A percentile compares a stretch with the other conserved stretches of the same genome.
phyloP scores from a whole-genome alignment of 1,139 yeast genomes.

The Nakaseomyces nivariensis region DNA sequence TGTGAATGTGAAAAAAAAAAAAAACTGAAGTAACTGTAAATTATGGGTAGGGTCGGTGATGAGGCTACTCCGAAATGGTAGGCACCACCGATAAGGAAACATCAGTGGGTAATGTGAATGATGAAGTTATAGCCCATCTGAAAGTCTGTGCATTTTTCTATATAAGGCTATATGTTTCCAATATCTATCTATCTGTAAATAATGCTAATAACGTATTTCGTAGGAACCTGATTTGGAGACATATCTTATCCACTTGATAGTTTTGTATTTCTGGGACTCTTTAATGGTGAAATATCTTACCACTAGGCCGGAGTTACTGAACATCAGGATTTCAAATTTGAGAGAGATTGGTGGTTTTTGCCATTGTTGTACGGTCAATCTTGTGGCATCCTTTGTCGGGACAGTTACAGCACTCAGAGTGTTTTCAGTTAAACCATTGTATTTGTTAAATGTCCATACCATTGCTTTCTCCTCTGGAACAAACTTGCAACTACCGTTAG shows the following conservation, averaged over 20 bases:
- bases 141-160: no score
- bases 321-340: constrained; percentile 64
- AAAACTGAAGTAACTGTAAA: no score
- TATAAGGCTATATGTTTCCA: no score
- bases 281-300: constrained; percentile 64
- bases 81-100: no score
- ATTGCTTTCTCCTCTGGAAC: constrained; percentile 56
- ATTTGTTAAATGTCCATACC: constrained; percentile 61
- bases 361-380: constrained; percentile 36
- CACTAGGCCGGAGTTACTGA: constrained; percentile 65
- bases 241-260: constrained; percentile 85
- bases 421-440: constrained; percentile 59
- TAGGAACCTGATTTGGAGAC: constrained; percentile 66
- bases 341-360: constrained; percentile 69
- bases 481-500: constrained; percentile 62
- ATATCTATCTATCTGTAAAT: no score
- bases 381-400: constrained; percentile 18
- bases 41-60: no score
- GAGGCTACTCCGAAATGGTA: no score
- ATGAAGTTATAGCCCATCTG: no score
- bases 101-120: no score
- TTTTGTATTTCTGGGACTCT: constrained; percentile 51
- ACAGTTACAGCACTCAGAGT: constrained; percentile 28
- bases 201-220: constrained; percentile 52
- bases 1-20: no score